phyloP scores from a whole-genome alignment of 2,329 filamentous ascomycete genomes.

The Paecilomyces sp. region DNA sequence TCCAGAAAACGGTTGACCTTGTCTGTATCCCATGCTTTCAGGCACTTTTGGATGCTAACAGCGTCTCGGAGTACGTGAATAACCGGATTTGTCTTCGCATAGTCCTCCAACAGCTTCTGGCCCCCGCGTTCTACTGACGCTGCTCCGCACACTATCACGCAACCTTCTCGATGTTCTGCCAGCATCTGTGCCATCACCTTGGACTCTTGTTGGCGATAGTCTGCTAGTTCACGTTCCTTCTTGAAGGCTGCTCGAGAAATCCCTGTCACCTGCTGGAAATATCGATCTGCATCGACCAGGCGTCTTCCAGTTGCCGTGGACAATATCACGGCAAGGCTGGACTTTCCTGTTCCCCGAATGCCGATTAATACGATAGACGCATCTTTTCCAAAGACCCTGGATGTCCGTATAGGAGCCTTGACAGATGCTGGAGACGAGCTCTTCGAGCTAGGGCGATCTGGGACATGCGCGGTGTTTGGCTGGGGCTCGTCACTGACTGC shows the following conservation, averaged over 20 bases:
- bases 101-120: slow-evolving; percentile 55
- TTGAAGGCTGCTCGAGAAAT: slow-evolving; percentile 58
- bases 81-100: slow-evolving; percentile 59
- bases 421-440: slow-evolving; percentile 20
- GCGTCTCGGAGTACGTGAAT: slow-evolving; percentile 63
- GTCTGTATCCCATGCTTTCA: slow-evolving; percentile 49
- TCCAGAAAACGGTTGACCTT: slow-evolving; percentile 54
- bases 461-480: slow-evolving; percentile 11
- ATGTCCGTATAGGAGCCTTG: slow-evolving; percentile 18
- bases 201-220: slow-evolving; percentile 58
- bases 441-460: slow-evolving; percentile 18
- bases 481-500: slow-evolving; percentile 10
- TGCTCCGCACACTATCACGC: slow-evolving; percentile 64
- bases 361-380: slow-evolving; percentile 68
- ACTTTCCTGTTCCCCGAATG: slow-evolving; percentile 67
- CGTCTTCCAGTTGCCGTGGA: slow-evolving; percentile 62
- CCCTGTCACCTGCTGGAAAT: slow-evolving; percentile 59
- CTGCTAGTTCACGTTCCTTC: slow-evolving; percentile 52
- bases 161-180: slow-evolving; percentile 50
- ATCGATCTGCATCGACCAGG: slow-evolving; percentile 61
- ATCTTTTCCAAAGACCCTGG: slow-evolving; percentile 47
- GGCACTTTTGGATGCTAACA: slow-evolving; percentile 56
- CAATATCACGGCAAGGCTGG: slow-evolving; percentile 67
- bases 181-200: slow-evolving; percentile 56
- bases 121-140: slow-evolving; percentile 60